Percentiles rank a stretch among this genome's conserved stretches.
phyloP scores from a whole-genome alignment of 2,329 filamentous ascomycete genomes.

The Cladosporium colombiae region DNA sequence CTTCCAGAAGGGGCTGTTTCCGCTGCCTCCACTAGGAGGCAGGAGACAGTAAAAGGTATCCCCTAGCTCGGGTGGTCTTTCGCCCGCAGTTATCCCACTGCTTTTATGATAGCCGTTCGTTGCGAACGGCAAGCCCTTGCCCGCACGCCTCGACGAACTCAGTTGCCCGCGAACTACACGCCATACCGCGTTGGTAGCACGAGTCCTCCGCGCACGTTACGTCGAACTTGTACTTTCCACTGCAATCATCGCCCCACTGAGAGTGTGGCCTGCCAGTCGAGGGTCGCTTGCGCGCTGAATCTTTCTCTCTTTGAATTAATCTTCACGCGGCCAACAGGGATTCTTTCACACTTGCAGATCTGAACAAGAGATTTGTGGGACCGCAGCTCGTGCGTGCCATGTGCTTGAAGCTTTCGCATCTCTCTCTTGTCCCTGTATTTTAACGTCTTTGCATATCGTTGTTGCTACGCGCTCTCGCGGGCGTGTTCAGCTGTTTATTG shows the following conservation, averaged over 20 bases:
- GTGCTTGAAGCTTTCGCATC: constrained; percentile 12
- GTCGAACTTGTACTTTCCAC: neutral
- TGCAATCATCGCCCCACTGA: neutral
- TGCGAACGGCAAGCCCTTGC: neutral
- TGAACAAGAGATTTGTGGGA: neutral
- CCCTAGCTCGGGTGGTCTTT: neutral
- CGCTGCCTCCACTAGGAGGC: neutral
- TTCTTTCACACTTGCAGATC: constrained; percentile 8
- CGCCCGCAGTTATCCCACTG: constrained; percentile 4
- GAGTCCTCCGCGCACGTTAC: constrained; percentile 1
- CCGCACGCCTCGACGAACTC: neutral
- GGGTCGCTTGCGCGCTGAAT: neutral
- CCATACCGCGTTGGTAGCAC: neutral
- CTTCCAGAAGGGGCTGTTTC: neutral
- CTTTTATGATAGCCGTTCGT: neutral
- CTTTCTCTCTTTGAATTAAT: neutral
- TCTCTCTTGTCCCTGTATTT: neutral
- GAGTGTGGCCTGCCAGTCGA: neutral
- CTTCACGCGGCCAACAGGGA: neutral
- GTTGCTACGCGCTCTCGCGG: neutral
- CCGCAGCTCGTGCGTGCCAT: constrained; percentile 18
- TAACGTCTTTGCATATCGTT: neutral
- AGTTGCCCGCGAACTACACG: neutral
- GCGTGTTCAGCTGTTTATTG: neutral
- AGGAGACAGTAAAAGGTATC: neutral